Base-by-base conservation (phyloP, 331 rosid genomes). In the Cydonia oblonga region DNA sequence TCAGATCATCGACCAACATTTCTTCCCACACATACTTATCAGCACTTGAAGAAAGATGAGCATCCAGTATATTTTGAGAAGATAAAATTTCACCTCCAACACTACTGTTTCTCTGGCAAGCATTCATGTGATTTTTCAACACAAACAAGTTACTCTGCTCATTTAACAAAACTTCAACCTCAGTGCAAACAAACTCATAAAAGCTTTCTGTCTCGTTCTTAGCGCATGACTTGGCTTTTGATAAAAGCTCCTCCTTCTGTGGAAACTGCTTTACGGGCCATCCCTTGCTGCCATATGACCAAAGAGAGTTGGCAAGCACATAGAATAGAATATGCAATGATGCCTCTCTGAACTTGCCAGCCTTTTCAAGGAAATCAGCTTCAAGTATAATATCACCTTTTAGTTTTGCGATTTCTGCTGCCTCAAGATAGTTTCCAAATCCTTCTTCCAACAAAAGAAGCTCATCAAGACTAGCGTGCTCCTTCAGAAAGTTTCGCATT, bases 231-330 rank as follows among this genome's bases (percentile, higher is more conserved):
- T 76, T 80, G 11, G 86, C 97, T 66, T 71, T 85, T 14, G 5
- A 40, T 72, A 92, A 73, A 52, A 89, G 84, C 46, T 74, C 83
- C 4, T 9, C 68, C 83, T 82, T 88, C 14, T 59, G 35, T 49
- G 78, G 6, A 80, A 87, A 92, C 64, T 28, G 65, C 76, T 83
- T 75, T 16, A 92, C 35, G 6, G 96, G 97, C 97, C 97, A 92
- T 22, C 88, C 96, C 64, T 73, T 71, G 70, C 86, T 71, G 70
- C 84, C 90, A 8, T 64, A 58, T 35, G 85, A 80, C 96, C 97
- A 92, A 63, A 87, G 82, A 76, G 97, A 92, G 66, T 74, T 83
- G 53, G 74, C 78, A 49, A 86, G 76, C 53, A 86, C 88, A 53
- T 83, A 81, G 7, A 71, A 64, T 6, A 89, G 67, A 56, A 86